Percentiles rank a stretch among this genome's conserved stretches.
These are phyloP conservation scores for Ziziphus jujuba DNA, from an alignment of 306 rosid genomes.

Conservation along the genomic window DNA sequence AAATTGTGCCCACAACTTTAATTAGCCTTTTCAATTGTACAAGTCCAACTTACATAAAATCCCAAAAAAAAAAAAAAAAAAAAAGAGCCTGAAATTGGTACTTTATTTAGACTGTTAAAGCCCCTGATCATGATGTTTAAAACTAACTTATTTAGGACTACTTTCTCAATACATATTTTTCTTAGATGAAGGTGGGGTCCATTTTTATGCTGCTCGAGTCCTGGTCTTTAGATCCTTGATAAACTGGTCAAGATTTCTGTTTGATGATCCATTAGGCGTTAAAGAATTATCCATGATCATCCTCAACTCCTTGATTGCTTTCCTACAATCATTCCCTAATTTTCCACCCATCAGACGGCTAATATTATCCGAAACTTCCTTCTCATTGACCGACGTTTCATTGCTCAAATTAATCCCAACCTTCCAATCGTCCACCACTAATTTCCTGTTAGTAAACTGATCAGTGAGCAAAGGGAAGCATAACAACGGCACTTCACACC, in stretches of 20 bases:
- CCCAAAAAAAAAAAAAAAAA: too few relatives aligned
- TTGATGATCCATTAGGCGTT: constrained; percentile 45
- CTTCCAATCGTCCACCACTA: constrained; percentile 66
- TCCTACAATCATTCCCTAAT: constrained; percentile 28
- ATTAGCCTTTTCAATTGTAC: too few relatives aligned
- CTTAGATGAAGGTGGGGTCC: background rate
- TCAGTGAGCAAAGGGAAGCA: constrained; percentile 60
- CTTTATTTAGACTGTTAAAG: too few relatives aligned
- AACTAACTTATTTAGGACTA: too few relatives aligned
- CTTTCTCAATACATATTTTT: background rate
- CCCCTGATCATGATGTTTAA: too few relatives aligned
- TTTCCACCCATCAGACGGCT: constrained; percentile 42
- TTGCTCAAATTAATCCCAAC: constrained; percentile 44
- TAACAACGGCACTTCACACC: constrained; percentile 48
- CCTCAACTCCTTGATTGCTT: constrained; percentile 28
- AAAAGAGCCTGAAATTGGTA: too few relatives aligned
- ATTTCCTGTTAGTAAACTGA: constrained; percentile 60
- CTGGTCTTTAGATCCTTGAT: constrained; percentile 26
- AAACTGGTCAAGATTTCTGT: constrained; percentile 36
- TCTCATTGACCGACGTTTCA: constrained; percentile 12
- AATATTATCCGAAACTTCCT: constrained; percentile 34
- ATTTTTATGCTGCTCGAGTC: background rate
- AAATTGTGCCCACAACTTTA: too few relatives aligned
- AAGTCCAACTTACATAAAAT: too few relatives aligned
- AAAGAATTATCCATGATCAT: constrained; percentile 35